These are phyloP conservation scores for Nannochloropsis salina DNA, from an alignment of 108 stramenopile species.

Conservation along the genomic window DNA sequence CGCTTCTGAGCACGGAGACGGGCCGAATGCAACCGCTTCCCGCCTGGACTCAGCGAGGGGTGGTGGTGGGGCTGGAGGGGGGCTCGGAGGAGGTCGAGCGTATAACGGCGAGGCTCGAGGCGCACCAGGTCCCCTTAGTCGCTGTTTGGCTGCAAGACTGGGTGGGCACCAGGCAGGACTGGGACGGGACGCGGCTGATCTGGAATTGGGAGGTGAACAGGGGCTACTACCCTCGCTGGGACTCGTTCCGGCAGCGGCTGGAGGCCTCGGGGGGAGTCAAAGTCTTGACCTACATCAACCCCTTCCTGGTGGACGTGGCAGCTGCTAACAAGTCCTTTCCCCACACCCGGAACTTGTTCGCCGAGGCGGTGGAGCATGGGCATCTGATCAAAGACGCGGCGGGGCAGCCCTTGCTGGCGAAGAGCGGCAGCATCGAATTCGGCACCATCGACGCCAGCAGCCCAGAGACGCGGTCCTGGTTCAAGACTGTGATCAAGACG, in stretches of 20 bases:
- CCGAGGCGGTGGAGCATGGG: constrained; percentile 42
- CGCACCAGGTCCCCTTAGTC: constrained; percentile 30
- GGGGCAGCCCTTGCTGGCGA: background rate
- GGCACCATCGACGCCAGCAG: constrained; percentile 52
- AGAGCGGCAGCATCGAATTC: constrained; percentile 26
- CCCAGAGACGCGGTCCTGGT: constrained; percentile 44
- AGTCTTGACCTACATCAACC: constrained; percentile 55
- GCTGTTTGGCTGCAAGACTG: constrained; percentile 59
- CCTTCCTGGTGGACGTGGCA: constrained; percentile 55
- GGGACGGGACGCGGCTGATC: constrained; percentile 41
- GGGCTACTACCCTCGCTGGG: constrained; percentile 53
- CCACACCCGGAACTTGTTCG: constrained; percentile 48
- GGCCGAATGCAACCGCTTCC: constrained; percentile 50
- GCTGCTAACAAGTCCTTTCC: constrained; percentile 36
- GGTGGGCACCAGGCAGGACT: constrained; percentile 46
- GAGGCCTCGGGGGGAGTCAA: constrained; percentile 37
- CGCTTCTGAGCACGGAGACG: constrained; percentile 42
- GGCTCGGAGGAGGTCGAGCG: constrained; percentile 46
- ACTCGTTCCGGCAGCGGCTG: constrained; percentile 40
- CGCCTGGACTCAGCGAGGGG: constrained; percentile 56
- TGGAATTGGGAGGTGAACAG: constrained; percentile 57
- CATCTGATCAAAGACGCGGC: constrained; percentile 35
- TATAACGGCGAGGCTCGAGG: constrained; percentile 25
- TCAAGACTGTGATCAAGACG: constrained; percentile 41
- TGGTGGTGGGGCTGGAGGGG: constrained; percentile 54